Evolutionary conservation across 768 basidiomycete genomes (phyloP), one percentile per base, ranked within the genome.

Genomic region (Tubosaeta sp.): DNA sequence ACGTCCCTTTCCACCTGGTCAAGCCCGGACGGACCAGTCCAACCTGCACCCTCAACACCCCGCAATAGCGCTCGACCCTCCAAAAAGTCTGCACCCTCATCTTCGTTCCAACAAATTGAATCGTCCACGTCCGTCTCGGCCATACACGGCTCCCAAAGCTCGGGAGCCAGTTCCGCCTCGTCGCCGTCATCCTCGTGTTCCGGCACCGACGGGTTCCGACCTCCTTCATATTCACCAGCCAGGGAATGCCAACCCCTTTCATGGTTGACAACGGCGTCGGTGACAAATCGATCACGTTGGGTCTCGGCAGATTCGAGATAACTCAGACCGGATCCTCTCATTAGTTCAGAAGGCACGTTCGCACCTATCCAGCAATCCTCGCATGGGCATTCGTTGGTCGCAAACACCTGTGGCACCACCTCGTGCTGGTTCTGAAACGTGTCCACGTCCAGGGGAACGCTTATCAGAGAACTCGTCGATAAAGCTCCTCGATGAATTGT

Each of bases 1-100:
- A 89, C 86, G 63, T 85, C 83, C 45, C 72, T 73, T 66, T 89
- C 88, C 6, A 73, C 79, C n/a, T 65, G 65, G 16, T 72, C 67
- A 22, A 80, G 55, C 34, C 68, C 69, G n/a, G 61, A 59, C 43
- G 53, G 6, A n/a, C 54, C 48, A 26, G 53, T 59, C 17, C 17
- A 35, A 44, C 32, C 47, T 37, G 27, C 34, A 47, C 55, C 46
- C 54, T 34, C 53, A 5, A 72, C 59, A 5, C 79, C 79, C 53
- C 73, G 60, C 29, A 85, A 66, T 50, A 85, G 59, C 5, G 75
- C 72, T 3, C 79, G 78, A 33, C 84, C 84, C 67, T 85, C 77
- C 29, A 69, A 58, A 64, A 83, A 84, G 11, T 46, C 55, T 32
- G 63, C 32, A 31, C 41, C 32, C 5, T 51, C 56, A 14, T 46